Percentiles rank a stretch among this genome's conserved stretches.
Conservation (phyloP, 257 asterid genomes). For the Capsicum chinense region DNA sequence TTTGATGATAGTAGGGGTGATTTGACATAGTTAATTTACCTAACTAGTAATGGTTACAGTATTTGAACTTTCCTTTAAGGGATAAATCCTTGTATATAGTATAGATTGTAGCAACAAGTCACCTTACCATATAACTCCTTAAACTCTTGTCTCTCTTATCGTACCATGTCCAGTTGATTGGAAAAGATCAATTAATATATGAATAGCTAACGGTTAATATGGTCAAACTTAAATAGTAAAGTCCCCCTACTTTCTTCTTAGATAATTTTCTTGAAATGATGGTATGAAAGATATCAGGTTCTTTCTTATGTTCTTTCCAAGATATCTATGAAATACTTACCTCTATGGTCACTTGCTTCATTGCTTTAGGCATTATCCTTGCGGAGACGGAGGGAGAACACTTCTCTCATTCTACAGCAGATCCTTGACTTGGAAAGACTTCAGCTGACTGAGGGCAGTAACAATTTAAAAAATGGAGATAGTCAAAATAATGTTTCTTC, state of each 20-base stretch:
- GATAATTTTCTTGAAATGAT: neutral
- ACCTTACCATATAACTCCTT: neutral
- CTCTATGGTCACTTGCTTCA: slow-evolving; percentile 3
- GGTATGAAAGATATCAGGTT: neutral
- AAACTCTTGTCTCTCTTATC: neutral
- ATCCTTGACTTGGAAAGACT: slow-evolving; percentile 63
- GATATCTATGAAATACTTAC: neutral
- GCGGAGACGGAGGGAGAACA: slow-evolving; percentile 35
- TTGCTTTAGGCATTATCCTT: slow-evolving; percentile 8
- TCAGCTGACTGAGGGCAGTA: slow-evolving; percentile 51
- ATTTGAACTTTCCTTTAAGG: neutral
- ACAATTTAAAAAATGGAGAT: slow-evolving; percentile 38
- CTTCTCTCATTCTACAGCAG: slow-evolving; percentile 59
- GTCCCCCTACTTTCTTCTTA: neutral
- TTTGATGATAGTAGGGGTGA: neutral
- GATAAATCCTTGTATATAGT: neutral
- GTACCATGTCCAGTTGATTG: neutral
- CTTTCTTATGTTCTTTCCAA: neutral
- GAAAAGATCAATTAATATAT: neutral
- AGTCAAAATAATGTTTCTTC: slow-evolving; percentile 35
- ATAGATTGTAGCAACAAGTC: neutral
- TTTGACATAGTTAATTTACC: neutral
- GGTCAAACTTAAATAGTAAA: neutral
- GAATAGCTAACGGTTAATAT: neutral
- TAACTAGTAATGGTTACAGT: neutral